phyloP scores from a whole-genome alignment of 169 alveolate species.

The Blepharisma undulans region DNA sequence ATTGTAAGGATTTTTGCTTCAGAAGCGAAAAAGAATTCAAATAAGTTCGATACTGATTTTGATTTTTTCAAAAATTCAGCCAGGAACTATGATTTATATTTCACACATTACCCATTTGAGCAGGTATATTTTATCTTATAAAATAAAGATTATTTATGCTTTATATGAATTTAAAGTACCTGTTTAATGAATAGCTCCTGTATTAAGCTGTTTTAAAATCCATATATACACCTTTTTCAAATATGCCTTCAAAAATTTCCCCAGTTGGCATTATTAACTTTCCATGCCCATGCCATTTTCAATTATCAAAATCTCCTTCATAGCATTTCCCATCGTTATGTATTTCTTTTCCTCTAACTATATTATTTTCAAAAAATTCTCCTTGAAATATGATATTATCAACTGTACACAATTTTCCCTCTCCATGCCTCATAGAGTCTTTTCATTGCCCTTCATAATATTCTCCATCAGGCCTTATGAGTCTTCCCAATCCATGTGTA shows the following conservation, averaged over 20 bases:
- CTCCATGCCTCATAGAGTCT: slow-evolving; percentile 79
- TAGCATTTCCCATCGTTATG: slow-evolving; percentile 72
- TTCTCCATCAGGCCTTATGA: slow-evolving; percentile 77
- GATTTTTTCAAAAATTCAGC: not conserved
- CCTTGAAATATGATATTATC: slow-evolving; percentile 73
- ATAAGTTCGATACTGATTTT: not conserved
- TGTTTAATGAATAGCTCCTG: not conserved
- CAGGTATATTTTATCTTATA: not conserved
- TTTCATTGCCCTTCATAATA: slow-evolving; percentile 80
- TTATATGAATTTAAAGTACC: not conserved
- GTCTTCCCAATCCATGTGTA: slow-evolving; percentile 24
- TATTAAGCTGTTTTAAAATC: not conserved
- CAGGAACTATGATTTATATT: not conserved
- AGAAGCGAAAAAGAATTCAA: not conserved
- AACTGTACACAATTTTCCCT: slow-evolving; percentile 53
- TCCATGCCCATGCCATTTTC: slow-evolving; percentile 88
- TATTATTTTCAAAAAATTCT: slow-evolving; percentile 64
- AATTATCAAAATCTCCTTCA: slow-evolving; percentile 85
- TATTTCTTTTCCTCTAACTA: slow-evolving; percentile 79
- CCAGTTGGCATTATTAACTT: slow-evolving; percentile 83
- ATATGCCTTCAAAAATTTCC: slow-evolving; percentile 87
- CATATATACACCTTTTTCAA: slow-evolving; percentile 16
- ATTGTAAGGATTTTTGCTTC: not conserved
- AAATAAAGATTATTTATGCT: not conserved
- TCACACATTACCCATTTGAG: not conserved